Evolutionary conservation across 768 basidiomycete genomes (phyloP).

Genomic region (Hemileccinum impolitum): DNA sequence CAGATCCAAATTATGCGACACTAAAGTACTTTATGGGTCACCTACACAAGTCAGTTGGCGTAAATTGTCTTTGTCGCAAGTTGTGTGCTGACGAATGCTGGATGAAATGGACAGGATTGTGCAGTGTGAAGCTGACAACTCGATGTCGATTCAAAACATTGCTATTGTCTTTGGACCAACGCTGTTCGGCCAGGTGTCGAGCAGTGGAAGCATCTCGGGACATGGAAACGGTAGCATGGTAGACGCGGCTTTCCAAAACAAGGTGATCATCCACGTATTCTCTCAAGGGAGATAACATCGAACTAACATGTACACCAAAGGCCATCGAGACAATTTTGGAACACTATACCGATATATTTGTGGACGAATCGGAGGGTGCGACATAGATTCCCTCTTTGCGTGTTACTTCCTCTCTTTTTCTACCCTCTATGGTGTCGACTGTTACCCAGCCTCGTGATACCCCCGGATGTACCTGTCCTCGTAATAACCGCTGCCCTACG

Average conservation of each 20-base stretch:
- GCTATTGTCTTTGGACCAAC: conserved; percentile 99
- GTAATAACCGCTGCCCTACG: conserved; percentile 3
- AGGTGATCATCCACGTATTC: conserved; percentile 37
- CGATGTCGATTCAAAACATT: conserved; percentile 91
- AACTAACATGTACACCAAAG: conserved; percentile 38
- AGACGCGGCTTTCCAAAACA: conserved; percentile 70
- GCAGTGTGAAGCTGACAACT: conserved; percentile 72
- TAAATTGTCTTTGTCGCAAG: background rate
- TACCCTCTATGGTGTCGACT: conserved; percentile 6
- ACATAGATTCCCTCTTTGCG: conserved; percentile 15
- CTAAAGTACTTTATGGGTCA: conserved; percentile 95
- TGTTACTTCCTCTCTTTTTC: background rate
- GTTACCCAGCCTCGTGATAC: conserved; percentile 29
- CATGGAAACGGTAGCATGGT: conserved; percentile 56
- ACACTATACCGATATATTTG: conserved; percentile 95
- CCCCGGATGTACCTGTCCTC: conserved; percentile 14
- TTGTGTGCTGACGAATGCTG: conserved; percentile 7
- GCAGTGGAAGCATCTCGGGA: conserved; percentile 40
- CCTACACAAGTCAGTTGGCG: conserved; percentile 66
- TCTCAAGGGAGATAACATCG: background rate
- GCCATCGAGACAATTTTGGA: conserved; percentile 94
- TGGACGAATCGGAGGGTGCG: conserved; percentile 71
- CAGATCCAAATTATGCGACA: conserved; percentile 98
- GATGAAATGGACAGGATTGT: conserved; percentile 53
- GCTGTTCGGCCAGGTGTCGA: conserved; percentile 71